Evolutionary conservation across 176 grass and related monocot species (phyloP).

Genomic region (Calamus simplicifolius): DNA sequence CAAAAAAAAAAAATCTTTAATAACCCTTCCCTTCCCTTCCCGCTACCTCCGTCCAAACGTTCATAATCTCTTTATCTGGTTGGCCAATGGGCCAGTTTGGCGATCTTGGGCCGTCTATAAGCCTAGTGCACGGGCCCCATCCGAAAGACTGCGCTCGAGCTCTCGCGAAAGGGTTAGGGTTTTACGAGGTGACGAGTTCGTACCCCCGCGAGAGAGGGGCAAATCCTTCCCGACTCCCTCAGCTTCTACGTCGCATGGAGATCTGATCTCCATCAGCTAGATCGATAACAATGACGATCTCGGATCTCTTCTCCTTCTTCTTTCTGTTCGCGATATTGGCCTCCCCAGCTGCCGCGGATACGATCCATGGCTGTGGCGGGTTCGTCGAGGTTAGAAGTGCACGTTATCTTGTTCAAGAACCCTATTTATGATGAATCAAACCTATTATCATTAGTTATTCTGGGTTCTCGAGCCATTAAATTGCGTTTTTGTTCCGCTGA

Average conservation of each 20-base stretch:
- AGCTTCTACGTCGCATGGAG: neutral
- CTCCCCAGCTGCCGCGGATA: constrained; percentile 29
- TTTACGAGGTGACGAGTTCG: no score
- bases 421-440: constrained; percentile 4
- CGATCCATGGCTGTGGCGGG: constrained; percentile 88
- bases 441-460: no score
- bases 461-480: neutral
- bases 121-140: no score
- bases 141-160: no score
- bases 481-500: neutral
- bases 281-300: constrained; percentile 19
- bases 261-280: constrained; percentile 15
- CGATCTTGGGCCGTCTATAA: no score
- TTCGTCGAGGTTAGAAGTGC: constrained; percentile 60
- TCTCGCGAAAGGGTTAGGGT: no score
- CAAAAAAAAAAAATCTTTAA: no score
- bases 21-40: no score
- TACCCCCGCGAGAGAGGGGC: no score
- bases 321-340: constrained; percentile 8
- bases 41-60: no score
- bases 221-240: neutral
- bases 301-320: constrained; percentile 13
- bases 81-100: no score
- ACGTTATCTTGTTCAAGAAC: neutral
- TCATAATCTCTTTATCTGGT: no score